Evolutionary conservation across 257 asterid species (phyloP), one percentile per base, ranked within the genome.

Genomic region (Striga asiatica): DNA sequence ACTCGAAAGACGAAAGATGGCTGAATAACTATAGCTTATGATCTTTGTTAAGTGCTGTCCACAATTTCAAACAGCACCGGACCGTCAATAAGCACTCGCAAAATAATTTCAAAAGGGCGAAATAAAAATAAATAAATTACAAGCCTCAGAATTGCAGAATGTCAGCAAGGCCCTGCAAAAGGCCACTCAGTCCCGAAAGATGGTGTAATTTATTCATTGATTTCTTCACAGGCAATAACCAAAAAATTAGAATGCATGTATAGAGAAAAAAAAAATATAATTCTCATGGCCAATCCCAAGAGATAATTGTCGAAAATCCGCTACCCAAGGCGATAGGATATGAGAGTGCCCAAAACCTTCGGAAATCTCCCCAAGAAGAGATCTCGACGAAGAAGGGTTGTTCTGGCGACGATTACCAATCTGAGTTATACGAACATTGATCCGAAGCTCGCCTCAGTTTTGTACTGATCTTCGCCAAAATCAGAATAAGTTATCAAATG

Each of bases 151-250:
- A 83, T 83, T 78, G 82, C 89, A 80, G 86, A 83, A 67, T 67
- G 42, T 62, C 83, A 70, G 16, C 85, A 80, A 60, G 69, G 85
- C 68, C 56, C 50, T 46, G 3, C 5, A 8, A 21, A 53, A 1
- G 57, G 80, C 85, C 79, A 71, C 62, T 83, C 82, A 76, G 89
- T 72, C 94, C 94, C 89, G 89, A 83, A 83, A 80, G 89, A 83
- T 80, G 84, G 94, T 83, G 72, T 75, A 29, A 5, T 59, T 27
- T 49, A 10, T 29, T 0, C 6, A 42, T 0, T 11, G 52, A 67
- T 83, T 53, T 80, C 94, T 25, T 80, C 89, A 74, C 31, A 39
- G 86, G 78, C 86, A 29, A 37, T 12, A 3, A n/a, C 9, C 16
- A 0, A 4, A 45, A 45, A 17, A 19, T 5, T 7, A 2, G 9